Evolutionary conservation across 305 asterid species (phyloP).

Genomic region (Fraxinus greggii): DNA sequence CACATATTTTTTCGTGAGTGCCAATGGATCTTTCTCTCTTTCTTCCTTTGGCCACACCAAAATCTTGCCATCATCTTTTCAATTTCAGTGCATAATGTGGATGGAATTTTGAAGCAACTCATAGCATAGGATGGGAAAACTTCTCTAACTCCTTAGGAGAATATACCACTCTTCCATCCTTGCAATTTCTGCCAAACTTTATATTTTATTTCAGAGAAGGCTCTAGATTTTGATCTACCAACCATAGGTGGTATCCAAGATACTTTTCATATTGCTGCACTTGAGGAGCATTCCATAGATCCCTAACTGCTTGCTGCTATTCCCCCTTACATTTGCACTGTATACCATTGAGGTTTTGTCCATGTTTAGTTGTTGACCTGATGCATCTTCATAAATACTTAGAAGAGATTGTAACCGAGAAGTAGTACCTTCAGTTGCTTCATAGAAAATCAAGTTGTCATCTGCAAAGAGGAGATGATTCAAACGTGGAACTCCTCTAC

Average conservation of each 20-base stretch:
- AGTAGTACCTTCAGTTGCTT: not conserved
- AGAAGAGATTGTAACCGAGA: not conserved
- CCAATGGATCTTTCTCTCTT: not conserved
- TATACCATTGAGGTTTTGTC: not conserved
- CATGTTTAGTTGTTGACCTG: not conserved
- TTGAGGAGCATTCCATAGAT: not conserved
- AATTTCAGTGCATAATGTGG: not conserved
- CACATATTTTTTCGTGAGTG: not conserved
- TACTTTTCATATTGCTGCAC: not conserved
- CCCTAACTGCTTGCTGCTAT: not conserved
- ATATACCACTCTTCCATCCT: not conserved
- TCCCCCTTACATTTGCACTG: not conserved
- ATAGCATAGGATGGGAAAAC: not conserved
- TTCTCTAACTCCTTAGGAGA: not conserved
- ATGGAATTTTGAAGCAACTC: not conserved
- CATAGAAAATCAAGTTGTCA: not conserved
- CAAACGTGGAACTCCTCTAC: not conserved
- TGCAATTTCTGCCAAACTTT: not conserved
- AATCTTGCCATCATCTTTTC: not conserved
- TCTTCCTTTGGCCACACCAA: not conserved
- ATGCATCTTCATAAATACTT: not conserved
- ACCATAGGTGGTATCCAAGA: not conserved
- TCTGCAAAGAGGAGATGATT: not conserved
- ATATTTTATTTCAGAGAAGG: not conserved
- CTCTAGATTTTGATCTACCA: not conserved